Conservation (phyloP, 2,329 filamentous ascomycete genomes). For the Coniochaeta sp. region DNA sequence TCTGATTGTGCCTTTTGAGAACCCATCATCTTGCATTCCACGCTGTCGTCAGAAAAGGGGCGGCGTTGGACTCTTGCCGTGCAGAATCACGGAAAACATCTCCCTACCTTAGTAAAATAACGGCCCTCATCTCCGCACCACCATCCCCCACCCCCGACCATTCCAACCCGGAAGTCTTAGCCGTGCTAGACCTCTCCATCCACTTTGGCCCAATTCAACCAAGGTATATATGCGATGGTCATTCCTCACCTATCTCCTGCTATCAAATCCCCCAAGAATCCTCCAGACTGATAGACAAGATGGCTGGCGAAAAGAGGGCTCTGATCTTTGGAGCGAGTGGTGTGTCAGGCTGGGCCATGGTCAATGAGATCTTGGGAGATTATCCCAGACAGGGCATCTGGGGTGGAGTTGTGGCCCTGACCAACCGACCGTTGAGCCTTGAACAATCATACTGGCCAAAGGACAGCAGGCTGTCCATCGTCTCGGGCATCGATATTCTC, state of each 20-base stretch:
- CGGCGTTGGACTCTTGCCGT: too few species aligned
- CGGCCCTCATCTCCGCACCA: not conserved
- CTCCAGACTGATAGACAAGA: not conserved
- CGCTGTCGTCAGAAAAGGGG: too few species aligned
- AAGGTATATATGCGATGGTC: not conserved
- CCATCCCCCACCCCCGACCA: too few species aligned
- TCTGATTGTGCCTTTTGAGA: too few species aligned
- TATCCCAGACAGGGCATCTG: constrained; percentile 14
- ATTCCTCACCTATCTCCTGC: too few species aligned
- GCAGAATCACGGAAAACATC: not conserved
- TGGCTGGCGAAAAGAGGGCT: not conserved
- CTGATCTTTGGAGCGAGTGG: constrained; percentile 6
- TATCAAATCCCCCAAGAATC: too few species aligned
- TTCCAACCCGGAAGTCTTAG: not conserved
- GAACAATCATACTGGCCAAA: constrained; percentile 28
- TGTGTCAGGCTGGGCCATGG: constrained; percentile 14
- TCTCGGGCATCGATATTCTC: constrained; percentile 33
- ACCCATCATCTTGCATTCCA: too few species aligned
- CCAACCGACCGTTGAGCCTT: constrained; percentile 18
- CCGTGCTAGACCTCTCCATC: not conserved
- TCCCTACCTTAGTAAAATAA: not conserved
- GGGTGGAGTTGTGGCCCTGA: constrained; percentile 14
- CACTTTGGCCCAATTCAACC: not conserved
- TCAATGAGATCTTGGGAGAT: constrained; percentile 14
- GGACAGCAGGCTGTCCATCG: constrained; percentile 29